Conservation (phyloP, 768 basidiomycete genomes). For the Xerocomus potaroensis region DNA sequence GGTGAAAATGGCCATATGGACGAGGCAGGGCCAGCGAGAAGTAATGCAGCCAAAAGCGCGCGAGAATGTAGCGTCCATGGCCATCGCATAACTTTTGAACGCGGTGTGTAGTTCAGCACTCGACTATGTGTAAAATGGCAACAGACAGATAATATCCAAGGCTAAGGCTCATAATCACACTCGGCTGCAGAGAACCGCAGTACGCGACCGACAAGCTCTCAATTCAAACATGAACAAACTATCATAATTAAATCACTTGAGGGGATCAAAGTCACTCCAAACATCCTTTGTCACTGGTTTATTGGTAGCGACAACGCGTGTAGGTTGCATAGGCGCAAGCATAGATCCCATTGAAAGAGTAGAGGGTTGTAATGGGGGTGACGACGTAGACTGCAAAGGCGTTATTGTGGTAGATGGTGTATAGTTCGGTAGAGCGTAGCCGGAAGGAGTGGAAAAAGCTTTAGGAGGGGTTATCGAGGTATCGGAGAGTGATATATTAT, state of each 20-base stretch:
- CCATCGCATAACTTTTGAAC: too few relatives aligned
- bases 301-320: constrained; percentile 36
- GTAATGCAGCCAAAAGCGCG: constrained; percentile 13
- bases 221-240: constrained; percentile 1
- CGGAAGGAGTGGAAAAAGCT: constrained; percentile 9
- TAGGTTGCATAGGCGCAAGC: constrained; percentile 55
- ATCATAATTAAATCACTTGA: constrained; percentile 19
- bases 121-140: too few relatives aligned
- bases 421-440: constrained; percentile 15
- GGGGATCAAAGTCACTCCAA: constrained; percentile 82
- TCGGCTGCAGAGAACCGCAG: neutral
- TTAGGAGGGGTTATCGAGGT: constrained; percentile 20
- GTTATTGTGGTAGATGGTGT: constrained; percentile 15
- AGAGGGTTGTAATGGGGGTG: constrained; percentile 30
- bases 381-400: constrained; percentile 23
- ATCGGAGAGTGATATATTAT: constrained; percentile 46
- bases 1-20: constrained; percentile 80
- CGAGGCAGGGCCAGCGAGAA: constrained; percentile 19
- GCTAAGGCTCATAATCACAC: too few relatives aligned
- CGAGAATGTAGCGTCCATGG: neutral
- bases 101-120: too few relatives aligned
- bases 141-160: too few relatives aligned
- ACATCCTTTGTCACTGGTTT: constrained; percentile 59
- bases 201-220: constrained; percentile 21
- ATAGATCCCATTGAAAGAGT: constrained; percentile 44